Percentiles rank a stretch among this genome's conserved stretches.
Conservation (phyloP, 2,329 filamentous ascomycete species). For the Talaromyces piceae region DNA sequence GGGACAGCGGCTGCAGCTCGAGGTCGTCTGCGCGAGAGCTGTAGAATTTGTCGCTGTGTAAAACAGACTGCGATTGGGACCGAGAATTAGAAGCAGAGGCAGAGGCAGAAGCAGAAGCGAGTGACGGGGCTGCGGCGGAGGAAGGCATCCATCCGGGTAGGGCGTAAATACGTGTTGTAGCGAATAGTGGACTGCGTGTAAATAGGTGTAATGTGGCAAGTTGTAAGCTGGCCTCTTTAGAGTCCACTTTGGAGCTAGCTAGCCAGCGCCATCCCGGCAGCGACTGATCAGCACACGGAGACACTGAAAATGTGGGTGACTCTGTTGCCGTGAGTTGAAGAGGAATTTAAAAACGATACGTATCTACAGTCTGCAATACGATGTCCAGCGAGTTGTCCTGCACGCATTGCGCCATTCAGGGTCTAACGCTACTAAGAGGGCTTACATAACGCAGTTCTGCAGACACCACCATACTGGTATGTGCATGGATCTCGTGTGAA, state of each 20-base stretch:
- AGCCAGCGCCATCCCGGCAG: neutral
- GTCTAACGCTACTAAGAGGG: too few species aligned
- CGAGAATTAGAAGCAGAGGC: slow-evolving; percentile 3
- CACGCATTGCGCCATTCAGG: too few species aligned
- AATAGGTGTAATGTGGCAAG: slow-evolving; percentile 12
- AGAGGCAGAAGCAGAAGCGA: slow-evolving; percentile 1
- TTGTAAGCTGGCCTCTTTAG: slow-evolving; percentile 24
- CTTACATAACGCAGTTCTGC: too few species aligned
- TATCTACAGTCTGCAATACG: too few species aligned
- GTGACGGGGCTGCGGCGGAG: slow-evolving; percentile 4
- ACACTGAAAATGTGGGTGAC: too few species aligned
- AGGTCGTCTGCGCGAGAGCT: neutral
- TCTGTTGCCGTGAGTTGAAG: too few species aligned
- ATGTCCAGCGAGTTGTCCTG: too few species aligned
- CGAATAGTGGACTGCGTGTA: slow-evolving; percentile 6
- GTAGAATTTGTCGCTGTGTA: slow-evolving; percentile 4
- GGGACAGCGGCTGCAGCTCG: slow-evolving; percentile 2
- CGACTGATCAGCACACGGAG: too few species aligned
- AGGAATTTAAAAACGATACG: too few species aligned
- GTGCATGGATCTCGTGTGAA: too few species aligned
- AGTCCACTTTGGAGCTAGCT: neutral
- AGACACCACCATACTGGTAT: too few species aligned
- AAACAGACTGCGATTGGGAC: neutral
- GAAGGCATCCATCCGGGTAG: slow-evolving; percentile 13
- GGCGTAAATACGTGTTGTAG: too few species aligned